A percentile compares a stretch with the other conserved stretches of the same genome.
Evolutionary conservation across 176 grass and related monocot species (phyloP).

Genomic region (Phyllostachys edulis): DNA sequence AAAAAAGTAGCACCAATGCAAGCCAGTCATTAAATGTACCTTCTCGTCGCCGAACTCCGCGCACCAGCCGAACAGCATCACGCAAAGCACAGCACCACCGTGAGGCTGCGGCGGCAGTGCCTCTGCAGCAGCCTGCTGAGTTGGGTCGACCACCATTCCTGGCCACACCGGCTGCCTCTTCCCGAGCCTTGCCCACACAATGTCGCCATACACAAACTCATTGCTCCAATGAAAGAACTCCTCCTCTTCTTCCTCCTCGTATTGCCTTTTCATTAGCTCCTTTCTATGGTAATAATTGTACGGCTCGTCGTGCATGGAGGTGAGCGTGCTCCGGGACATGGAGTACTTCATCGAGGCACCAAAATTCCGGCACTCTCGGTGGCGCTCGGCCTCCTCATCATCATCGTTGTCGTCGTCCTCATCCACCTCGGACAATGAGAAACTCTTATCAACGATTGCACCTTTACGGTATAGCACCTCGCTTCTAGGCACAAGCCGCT

Average conservation of each 20-base stretch:
- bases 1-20: background rate
- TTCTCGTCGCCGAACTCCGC: constrained; percentile 62
- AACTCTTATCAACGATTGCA: constrained; percentile 28
- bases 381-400: constrained; percentile 47
- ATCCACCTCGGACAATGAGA: constrained; percentile 42
- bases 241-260: constrained; percentile 24
- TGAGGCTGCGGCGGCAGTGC: constrained; percentile 48
- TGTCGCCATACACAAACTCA: constrained; percentile 70
- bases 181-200: constrained; percentile 83
- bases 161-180: constrained; percentile 83
- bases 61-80: constrained; percentile 83
- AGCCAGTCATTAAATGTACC: constrained; percentile 35
- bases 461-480: constrained; percentile 23
- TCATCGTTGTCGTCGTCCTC: constrained; percentile 36
- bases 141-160: constrained; percentile 69
- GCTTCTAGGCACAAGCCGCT: constrained; percentile 26
- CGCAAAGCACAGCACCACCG: constrained; percentile 50
- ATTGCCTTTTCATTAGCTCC: constrained; percentile 29
- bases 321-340: constrained; percentile 49
- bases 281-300: constrained; percentile 21
- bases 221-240: constrained; percentile 16
- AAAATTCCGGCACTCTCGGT: constrained; percentile 51
- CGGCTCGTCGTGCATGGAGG: constrained; percentile 32
- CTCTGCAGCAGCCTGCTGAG: constrained; percentile 51
- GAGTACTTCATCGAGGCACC: constrained; percentile 54